Evolutionary conservation across 805 yeast species (phyloP).

Genomic region (Candida xiaguanensis): DNA sequence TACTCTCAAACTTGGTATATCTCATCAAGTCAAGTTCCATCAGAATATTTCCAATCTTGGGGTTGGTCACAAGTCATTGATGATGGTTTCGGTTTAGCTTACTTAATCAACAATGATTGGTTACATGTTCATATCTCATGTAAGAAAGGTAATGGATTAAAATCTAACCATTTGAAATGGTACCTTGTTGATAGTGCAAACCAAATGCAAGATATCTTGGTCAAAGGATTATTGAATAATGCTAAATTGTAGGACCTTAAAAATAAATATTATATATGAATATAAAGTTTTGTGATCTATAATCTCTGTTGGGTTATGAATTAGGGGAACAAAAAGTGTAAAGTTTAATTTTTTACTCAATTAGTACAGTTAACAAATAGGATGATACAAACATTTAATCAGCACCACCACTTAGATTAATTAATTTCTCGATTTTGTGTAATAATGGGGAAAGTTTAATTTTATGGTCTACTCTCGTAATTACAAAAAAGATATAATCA

Average conservation of each 20-base stretch:
- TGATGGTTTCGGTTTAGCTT: constrained; percentile 90
- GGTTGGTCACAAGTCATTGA: constrained; percentile 96
- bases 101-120: constrained; percentile 85
- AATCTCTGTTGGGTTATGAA: no score
- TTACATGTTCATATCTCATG: constrained; percentile 81
- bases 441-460: no score
- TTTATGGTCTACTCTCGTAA: no score
- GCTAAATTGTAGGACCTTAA: constrained; percentile 41
- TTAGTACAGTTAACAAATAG: background rate
- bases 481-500: no score
- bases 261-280: background rate
- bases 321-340: no score
- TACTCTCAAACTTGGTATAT: constrained; percentile 84
- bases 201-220: constrained; percentile 69
- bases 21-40: constrained; percentile 85
- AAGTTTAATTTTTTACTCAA: no score
- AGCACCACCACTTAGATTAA: no score
- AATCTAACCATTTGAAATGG: constrained; percentile 56
- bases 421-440: no score
- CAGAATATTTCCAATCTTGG: constrained; percentile 78
- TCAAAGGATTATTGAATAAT: constrained; percentile 30
- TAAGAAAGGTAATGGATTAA: constrained; percentile 58
- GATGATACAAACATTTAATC: background rate
- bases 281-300: background rate
- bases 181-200: constrained; percentile 76